Percentiles rank a stretch among this genome's conserved stretches.
These are phyloP conservation scores for Dipteronia dyeriana DNA, from an alignment of 345 rosid genomes.

Conservation along the genomic window DNA sequence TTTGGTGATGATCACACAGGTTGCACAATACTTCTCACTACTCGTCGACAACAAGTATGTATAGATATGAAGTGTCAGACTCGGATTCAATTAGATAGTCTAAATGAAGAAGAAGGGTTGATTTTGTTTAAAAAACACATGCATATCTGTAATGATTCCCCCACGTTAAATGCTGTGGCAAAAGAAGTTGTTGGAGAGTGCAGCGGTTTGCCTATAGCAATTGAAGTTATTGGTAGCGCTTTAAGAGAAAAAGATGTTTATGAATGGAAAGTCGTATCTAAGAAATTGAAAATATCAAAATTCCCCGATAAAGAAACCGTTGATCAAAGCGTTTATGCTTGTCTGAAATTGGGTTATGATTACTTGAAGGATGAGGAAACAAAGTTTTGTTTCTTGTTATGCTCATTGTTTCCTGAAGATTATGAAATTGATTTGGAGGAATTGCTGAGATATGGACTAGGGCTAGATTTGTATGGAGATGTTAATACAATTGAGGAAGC, in stretches of 20 bases:
- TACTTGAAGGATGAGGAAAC: neutral
- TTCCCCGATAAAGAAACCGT: neutral
- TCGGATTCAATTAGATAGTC: neutral
- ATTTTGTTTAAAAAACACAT: neutral
- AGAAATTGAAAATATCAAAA: conserved; percentile 16
- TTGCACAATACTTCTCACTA: too few relatives aligned
- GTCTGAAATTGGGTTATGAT: neutral
- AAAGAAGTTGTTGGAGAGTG: conserved; percentile 6
- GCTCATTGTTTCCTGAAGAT: conserved; percentile 26
- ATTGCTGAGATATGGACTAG: neutral
- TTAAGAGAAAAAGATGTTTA: neutral
- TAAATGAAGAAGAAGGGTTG: conserved; percentile 13
- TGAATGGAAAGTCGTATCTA: neutral
- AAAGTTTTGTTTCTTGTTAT: conserved; percentile 4
- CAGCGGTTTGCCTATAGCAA: neutral
- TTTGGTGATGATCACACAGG: neutral
- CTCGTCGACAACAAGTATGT: neutral
- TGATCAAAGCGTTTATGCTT: neutral
- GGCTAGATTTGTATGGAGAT: neutral
- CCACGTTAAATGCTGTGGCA: neutral
- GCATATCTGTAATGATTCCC: too few relatives aligned
- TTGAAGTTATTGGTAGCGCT: neutral
- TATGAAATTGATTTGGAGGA: neutral
- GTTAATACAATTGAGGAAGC: neutral
- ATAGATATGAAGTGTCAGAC: neutral